Evolutionary conservation across 75 land plant genomes (phyloP).

Genomic region (Adiantum capillusveneris): DNA sequence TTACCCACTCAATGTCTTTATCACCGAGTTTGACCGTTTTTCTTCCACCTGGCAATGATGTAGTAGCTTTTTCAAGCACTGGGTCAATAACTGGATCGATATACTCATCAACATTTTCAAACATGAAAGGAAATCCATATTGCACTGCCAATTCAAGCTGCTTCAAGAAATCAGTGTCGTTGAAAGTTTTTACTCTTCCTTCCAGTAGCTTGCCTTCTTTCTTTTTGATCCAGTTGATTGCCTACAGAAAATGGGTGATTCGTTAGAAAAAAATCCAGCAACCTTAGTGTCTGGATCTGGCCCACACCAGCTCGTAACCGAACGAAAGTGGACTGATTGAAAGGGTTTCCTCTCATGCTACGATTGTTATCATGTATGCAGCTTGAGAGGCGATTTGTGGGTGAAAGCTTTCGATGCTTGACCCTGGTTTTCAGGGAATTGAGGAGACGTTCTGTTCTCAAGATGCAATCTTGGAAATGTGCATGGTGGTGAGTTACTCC

Average conservation of each 20-base stretch:
- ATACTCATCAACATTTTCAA: slow-evolving; percentile 40
- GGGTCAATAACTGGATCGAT: slow-evolving; percentile 37
- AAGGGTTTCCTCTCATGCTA: too few species aligned
- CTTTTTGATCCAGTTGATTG: slow-evolving; percentile 30
- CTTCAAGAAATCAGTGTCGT: slow-evolving; percentile 28
- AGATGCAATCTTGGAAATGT: too few species aligned
- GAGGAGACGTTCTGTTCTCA: too few species aligned
- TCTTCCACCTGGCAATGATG: slow-evolving; percentile 20
- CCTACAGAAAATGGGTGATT: slow-evolving; percentile 5
- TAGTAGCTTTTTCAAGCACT: slow-evolving; percentile 21
- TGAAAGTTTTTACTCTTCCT: slow-evolving; percentile 30
- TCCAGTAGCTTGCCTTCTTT: slow-evolving; percentile 34
- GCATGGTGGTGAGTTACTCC: too few species aligned
- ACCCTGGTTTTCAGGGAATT: too few species aligned
- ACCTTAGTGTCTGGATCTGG: too few species aligned
- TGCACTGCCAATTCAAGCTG: slow-evolving; percentile 31
- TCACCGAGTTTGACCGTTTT: slow-evolving; percentile 30
- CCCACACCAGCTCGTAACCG: too few species aligned
- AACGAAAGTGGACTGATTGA: too few species aligned
- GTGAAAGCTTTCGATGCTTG: too few species aligned
- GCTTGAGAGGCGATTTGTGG: too few species aligned
- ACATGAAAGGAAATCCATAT: slow-evolving; percentile 35
- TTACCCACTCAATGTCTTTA: slow-evolving; percentile 33
- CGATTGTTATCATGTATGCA: too few species aligned
- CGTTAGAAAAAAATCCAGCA: too few species aligned